Conservation (phyloP, 1,284 basidiomycete genomes). For the Bondarzewia mesenterica region DNA sequence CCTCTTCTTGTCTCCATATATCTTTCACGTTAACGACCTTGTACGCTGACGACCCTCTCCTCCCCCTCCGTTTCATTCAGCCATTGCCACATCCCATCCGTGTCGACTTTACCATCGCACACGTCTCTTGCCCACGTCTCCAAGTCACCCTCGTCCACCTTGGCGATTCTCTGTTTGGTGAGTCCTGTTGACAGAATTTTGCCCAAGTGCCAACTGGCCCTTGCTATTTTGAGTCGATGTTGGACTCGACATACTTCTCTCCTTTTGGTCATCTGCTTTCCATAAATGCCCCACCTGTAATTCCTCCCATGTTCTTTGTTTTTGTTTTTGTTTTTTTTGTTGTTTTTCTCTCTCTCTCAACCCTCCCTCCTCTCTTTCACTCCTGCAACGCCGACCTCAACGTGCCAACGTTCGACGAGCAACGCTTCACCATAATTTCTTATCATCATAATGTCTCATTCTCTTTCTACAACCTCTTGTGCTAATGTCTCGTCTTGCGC, state of each 20-base stretch:
- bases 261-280: neutral
- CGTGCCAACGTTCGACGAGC: too few species aligned
- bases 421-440: too few species aligned
- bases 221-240: too few species aligned
- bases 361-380: neutral
- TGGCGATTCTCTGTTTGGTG: neutral
- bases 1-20: slow-evolving; percentile 18
- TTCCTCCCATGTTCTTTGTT: neutral
- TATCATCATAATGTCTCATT: slow-evolving; percentile 18
- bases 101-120: slow-evolving; percentile 14
- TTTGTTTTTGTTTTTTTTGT: neutral
- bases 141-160: neutral
- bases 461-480: slow-evolving; percentile 22
- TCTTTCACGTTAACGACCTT: slow-evolving; percentile 34
- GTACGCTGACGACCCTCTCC: slow-evolving; percentile 40
- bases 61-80: neutral
- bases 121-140: slow-evolving; percentile 2
- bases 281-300: neutral
- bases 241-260: too few species aligned
- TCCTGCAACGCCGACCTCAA: slow-evolving; percentile 4
- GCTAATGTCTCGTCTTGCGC: slow-evolving; percentile 12
- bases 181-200: neutral
- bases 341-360: slow-evolving; percentile 1
- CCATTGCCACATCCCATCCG: neutral
- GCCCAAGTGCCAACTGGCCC: neutral